Evolutionary conservation across 2,329 filamentous ascomycete genomes (phyloP).

Genomic region (Huntiella omanensis): DNA sequence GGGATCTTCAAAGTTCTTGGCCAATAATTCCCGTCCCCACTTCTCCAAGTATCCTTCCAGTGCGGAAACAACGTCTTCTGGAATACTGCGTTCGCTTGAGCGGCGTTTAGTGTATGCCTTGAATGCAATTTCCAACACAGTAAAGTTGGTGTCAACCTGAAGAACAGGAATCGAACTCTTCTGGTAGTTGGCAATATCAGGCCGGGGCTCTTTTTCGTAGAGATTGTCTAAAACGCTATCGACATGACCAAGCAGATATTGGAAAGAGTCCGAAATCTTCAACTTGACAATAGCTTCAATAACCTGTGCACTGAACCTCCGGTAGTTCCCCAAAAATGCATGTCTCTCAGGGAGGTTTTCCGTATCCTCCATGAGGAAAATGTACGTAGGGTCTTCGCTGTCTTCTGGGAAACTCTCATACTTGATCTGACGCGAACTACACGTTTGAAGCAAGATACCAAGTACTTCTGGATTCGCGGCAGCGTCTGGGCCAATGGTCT

Average conservation of each 20-base stretch:
- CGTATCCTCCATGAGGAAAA: slow-evolving; percentile 81
- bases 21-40: slow-evolving; percentile 56
- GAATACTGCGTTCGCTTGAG: slow-evolving; percentile 3
- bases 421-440: slow-evolving; percentile 63
- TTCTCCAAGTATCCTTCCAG: slow-evolving; percentile 42
- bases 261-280: slow-evolving; percentile 67
- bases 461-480: slow-evolving; percentile 42
- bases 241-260: slow-evolving; percentile 67
- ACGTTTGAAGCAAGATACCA: slow-evolving; percentile 61
- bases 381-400: slow-evolving; percentile 56
- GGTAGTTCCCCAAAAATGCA: slow-evolving; percentile 88
- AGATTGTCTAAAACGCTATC: slow-evolving; percentile 56
- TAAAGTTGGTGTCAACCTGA: slow-evolving; percentile 72
- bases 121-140: slow-evolving; percentile 70
- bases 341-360: slow-evolving; percentile 88
- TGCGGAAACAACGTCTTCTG: not conserved
- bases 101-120: slow-evolving; percentile 79
- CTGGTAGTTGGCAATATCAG: slow-evolving; percentile 43
- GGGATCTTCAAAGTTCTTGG: slow-evolving; percentile 63
- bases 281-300: slow-evolving; percentile 74
- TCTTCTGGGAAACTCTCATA: slow-evolving; percentile 79
- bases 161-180: slow-evolving; percentile 57
- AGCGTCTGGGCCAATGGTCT: slow-evolving; percentile 45
- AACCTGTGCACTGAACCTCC: slow-evolving; percentile 71
- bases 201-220: slow-evolving; percentile 49